A percentile compares a stretch with the other conserved stretches of the same genome.
Evolutionary conservation across 306 rosid genomes (phyloP).

Genomic region (Dryas octopetala): DNA sequence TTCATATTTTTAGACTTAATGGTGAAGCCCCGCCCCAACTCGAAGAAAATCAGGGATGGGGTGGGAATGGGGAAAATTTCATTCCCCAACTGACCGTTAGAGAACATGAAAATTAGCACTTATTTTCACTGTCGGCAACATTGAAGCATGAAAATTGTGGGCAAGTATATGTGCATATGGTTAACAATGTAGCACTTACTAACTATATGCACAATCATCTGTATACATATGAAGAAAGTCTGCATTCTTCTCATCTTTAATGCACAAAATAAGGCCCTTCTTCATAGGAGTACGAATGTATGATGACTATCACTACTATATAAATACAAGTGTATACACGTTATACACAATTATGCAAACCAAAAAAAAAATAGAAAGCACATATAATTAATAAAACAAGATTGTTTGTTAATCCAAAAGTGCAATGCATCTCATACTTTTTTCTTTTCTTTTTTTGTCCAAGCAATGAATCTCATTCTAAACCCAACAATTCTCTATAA

Average conservation of each 20-base stretch:
- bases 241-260: neutral
- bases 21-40: too few species aligned
- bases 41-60: too few species aligned
- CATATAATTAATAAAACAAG: conserved; percentile 4
- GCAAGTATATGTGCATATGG: neutral
- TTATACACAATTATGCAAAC: neutral
- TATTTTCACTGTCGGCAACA: neutral
- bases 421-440: neutral
- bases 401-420: neutral
- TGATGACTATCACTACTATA: too few species aligned
- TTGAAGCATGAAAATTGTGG: neutral
- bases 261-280: too few species aligned
- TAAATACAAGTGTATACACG: neutral
- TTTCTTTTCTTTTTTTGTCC: too few species aligned
- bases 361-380: neutral
- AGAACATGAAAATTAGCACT: neutral
- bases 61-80: too few species aligned
- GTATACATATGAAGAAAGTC: neutral
- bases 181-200: neutral
- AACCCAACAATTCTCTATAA: conserved; percentile 15
- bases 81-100: neutral
- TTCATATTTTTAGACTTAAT: too few species aligned
- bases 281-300: too few species aligned
- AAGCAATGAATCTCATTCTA: conserved; percentile 27
- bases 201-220: neutral